A percentile compares a stretch with the other conserved stretches of the same genome.
Conservation (phyloP, 352 stramenopile genomes). For the Phytophthora fragariae region DNA sequence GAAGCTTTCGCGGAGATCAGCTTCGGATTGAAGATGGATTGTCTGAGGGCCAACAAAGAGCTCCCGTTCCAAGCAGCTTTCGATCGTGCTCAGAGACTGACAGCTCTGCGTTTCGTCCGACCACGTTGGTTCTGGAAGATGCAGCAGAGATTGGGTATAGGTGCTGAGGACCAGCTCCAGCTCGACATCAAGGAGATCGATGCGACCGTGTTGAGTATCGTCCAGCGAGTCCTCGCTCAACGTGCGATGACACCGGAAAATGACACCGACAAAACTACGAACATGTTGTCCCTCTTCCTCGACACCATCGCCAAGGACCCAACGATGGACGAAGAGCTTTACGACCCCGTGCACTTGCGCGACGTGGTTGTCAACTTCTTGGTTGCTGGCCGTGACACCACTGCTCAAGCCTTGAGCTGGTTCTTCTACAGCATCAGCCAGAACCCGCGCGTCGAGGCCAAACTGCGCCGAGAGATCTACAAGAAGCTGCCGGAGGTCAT, state of each 20-base stretch:
- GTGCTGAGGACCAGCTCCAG: constrained; percentile 48
- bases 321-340: constrained; percentile 12
- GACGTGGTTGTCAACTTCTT: constrained; percentile 87
- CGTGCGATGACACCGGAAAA: constrained; percentile 14
- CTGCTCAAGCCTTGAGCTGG: constrained; percentile 76
- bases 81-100: constrained; percentile 46
- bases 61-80: constrained; percentile 69
- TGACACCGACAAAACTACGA: background rate
- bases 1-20: constrained; percentile 76
- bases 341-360: constrained; percentile 56
- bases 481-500: constrained; percentile 38
- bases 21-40: constrained; percentile 65
- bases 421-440: constrained; percentile 67
- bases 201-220: constrained; percentile 47
- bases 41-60: constrained; percentile 43
- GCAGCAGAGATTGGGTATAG: constrained; percentile 46
- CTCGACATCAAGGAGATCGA: constrained; percentile 54
- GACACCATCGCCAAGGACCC: constrained; percentile 39
- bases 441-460: constrained; percentile 58
- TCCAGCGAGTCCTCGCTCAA: constrained; percentile 40
- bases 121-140: constrained; percentile 61
- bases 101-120: constrained; percentile 47
- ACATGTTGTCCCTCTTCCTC: constrained; percentile 46
- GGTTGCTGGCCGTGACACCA: constrained; percentile 83
- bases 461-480: constrained; percentile 57